Conservation (phyloP, 805 yeast genomes). For the Wickerhamomyces chambardii region DNA sequence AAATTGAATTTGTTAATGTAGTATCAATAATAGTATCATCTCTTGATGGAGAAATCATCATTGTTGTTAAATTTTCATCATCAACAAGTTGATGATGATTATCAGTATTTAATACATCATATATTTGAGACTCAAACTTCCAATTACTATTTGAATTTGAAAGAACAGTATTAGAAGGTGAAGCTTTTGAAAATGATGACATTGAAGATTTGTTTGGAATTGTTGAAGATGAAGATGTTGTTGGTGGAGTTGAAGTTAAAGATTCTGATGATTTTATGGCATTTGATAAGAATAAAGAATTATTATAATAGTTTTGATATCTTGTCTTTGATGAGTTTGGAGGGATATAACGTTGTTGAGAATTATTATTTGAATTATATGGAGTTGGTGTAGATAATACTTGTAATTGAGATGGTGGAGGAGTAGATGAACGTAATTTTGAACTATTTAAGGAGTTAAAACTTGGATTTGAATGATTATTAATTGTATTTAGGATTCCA, state of each 20-base stretch:
- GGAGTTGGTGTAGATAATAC: too few relatives aligned
- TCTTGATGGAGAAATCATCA: background rate
- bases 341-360: constrained; percentile 23
- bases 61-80: background rate
- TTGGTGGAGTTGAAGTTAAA: constrained; percentile 4
- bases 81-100: too few relatives aligned
- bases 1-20: background rate
- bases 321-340: constrained; percentile 29
- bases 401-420: too few relatives aligned
- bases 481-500: too few relatives aligned
- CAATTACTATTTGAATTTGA: constrained; percentile 17
- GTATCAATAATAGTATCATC: background rate
- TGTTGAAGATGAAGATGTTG: constrained; percentile 3
- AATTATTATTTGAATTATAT: constrained; percentile 2
- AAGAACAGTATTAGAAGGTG: constrained; percentile 6
- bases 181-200: constrained; percentile 7
- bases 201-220: constrained; percentile 5
- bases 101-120: constrained; percentile 28
- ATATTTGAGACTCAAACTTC: constrained; percentile 26
- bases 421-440: constrained; percentile 4
- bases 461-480: background rate
- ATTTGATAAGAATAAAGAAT: constrained; percentile 31
- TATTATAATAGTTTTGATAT: constrained; percentile 39
- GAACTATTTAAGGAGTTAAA: constrained; percentile 9
- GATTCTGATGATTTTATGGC: constrained; percentile 33